Base-by-base conservation (phyloP, 208 protist species). In the Acanthamoeba healyi region DNA sequence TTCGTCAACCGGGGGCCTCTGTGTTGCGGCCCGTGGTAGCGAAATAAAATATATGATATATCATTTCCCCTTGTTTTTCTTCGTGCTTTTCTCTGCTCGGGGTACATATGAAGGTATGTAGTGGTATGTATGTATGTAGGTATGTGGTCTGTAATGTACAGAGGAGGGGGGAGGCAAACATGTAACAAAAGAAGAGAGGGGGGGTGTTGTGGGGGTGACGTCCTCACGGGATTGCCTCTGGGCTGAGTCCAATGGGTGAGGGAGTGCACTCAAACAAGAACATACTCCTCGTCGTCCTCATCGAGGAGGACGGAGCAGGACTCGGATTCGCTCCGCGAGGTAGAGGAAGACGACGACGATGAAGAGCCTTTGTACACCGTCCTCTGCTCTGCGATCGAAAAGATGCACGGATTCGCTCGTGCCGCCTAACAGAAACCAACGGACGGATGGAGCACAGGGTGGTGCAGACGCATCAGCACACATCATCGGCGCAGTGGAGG, bases 261-360 rank as follows among this genome's bases (percentile, higher is more conserved):
- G n/a, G n/a, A n/a, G n/a, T n/a, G n/a, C n/a, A n/a, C 38, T 58
- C 81, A 89, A 40, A 89, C 49, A 49, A 89, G 72, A 12, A 82
- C 72, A 22, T 82, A 82, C 40, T 82, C 72, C 29, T 82, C 72
- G 42, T 44, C 34, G n/a, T 82, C 72, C 42, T 32, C 72, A 51
- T 82, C 72, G 12, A 89, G 10, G 2, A 67, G 42, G 54, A 67
- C 34, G 29, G 81, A 67, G 36, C 54, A 65, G 19, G 51, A 65
- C 12, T 12, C 26, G 12, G 14, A 19, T 26, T 3, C 44, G 36
- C 24, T 32, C 67, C 15, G 38, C 15, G 38, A 79, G 46, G 12
- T 46, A 1, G 36, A 79, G 0, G 54, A 89, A 44, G 81, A 89
- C 26, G 81, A 89, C 26, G 81, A 89, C 6, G 72, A 36, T 0